Evolutionary conservation across 2,329 filamentous ascomycete species (phyloP).

Genomic region (Dactylella cylindrospora): DNA sequence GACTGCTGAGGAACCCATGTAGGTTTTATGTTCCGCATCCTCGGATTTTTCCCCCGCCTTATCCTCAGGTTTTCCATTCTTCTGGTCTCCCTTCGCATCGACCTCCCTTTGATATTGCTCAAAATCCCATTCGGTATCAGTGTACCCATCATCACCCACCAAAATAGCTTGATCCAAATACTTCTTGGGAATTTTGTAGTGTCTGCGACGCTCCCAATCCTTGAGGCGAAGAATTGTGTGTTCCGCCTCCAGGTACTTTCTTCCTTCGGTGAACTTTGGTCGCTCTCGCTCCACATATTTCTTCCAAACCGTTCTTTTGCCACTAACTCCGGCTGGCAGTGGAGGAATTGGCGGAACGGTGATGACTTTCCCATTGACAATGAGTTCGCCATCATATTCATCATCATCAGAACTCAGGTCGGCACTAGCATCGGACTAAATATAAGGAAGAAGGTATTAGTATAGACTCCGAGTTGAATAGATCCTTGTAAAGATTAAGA

Average conservation of each 20-base stretch:
- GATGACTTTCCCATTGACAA: conserved; percentile 27
- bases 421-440: not conserved
- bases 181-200: conserved; percentile 12
- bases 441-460: not conserved
- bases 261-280: conserved; percentile 29
- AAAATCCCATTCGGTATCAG: conserved; percentile 30
- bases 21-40: too few species aligned
- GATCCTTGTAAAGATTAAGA: too few species aligned
- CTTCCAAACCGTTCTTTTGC: too few species aligned
- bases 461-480: too few species aligned
- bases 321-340: too few species aligned
- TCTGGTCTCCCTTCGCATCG: too few species aligned
- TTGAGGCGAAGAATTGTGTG: conserved; percentile 34
- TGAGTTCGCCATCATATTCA: conserved; percentile 18
- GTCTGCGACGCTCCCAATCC: conserved; percentile 29
- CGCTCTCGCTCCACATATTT: conserved; percentile 25
- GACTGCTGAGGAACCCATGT: too few species aligned
- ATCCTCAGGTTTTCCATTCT: too few species aligned
- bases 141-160: conserved; percentile 29
- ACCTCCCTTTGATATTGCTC: too few species aligned
- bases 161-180: conserved; percentile 11
- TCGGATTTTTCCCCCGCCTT: too few species aligned
- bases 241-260: conserved; percentile 13
- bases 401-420: conserved; percentile 23
- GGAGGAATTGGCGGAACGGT: conserved; percentile 24